phyloP scores from a whole-genome alignment of 2,329 filamentous ascomycete species.

The Botrytis porri region DNA sequence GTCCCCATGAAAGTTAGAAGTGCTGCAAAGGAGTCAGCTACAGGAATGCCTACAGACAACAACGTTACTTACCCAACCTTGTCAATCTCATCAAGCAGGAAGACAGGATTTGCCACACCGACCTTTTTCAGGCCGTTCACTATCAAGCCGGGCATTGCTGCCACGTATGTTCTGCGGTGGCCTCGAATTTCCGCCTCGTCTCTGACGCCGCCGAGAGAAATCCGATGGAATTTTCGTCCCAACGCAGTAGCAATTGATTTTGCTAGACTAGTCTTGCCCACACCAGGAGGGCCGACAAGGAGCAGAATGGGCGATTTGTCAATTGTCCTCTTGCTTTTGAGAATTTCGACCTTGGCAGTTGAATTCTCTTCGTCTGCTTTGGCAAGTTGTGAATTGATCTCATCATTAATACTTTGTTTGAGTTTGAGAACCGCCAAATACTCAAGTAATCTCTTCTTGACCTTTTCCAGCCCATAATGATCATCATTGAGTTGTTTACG shows the following conservation, averaged over 20 bases:
- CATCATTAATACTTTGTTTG: constrained; percentile 86
- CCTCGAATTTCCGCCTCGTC: constrained; percentile 97
- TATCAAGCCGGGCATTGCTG: constrained; percentile 96
- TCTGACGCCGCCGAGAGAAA: constrained; percentile 90
- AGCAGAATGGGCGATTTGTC: constrained; percentile 97
- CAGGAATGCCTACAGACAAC: background rate
- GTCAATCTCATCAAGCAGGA: constrained; percentile 96
- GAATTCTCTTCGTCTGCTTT: constrained; percentile 58
- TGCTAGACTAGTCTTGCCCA: constrained; percentile 93
- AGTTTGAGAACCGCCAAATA: constrained; percentile 94
- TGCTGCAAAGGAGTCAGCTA: constrained; percentile 42
- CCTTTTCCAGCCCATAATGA: constrained; percentile 93
- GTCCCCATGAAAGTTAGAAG: constrained; percentile 89
- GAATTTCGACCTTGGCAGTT: constrained; percentile 62
- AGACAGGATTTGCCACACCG: constrained; percentile 90
- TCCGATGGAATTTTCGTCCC: constrained; percentile 93
- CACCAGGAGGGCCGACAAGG: constrained; percentile 87
- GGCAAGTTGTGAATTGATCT: constrained; percentile 75
- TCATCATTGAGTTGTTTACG: constrained; percentile 91
- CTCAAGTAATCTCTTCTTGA: constrained; percentile 93
- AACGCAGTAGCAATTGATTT: constrained; percentile 89
- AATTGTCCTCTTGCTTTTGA: constrained; percentile 79
- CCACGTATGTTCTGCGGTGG: constrained; percentile 92
- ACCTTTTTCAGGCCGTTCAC: constrained; percentile 94
- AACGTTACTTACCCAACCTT: constrained; percentile 61